phyloP scores from a whole-genome alignment of 805 yeast genomes.

The Yamadazyma laniorum region DNA sequence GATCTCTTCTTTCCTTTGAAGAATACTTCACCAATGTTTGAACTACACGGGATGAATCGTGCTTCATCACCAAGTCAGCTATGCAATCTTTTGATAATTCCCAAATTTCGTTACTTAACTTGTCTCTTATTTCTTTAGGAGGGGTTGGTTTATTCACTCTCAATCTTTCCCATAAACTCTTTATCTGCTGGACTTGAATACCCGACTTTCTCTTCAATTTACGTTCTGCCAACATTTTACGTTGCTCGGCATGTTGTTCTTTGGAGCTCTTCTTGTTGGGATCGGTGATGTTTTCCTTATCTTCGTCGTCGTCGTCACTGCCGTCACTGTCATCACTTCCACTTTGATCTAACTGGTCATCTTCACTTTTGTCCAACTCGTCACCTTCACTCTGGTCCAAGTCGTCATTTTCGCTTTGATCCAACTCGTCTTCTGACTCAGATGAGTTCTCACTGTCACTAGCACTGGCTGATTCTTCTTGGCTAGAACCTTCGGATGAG shows the following conservation, averaged over 20 bases:
- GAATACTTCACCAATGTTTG: constrained; percentile 91
- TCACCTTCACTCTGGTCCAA: constrained; percentile 22
- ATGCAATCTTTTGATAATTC: constrained; percentile 71
- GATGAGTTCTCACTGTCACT: constrained; percentile 23
- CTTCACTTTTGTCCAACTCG: constrained; percentile 24
- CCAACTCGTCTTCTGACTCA: constrained; percentile 2
- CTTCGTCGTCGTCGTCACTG: constrained; percentile 12
- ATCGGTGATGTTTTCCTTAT: constrained; percentile 17
- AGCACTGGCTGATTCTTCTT: constrained; percentile 21
- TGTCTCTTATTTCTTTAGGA: constrained; percentile 72
- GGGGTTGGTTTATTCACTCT: constrained; percentile 82
- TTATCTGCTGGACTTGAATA: constrained; percentile 76
- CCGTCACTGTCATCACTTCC: constrained; percentile 27
- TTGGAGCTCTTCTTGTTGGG: constrained; percentile 49
- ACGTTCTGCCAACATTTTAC: constrained; percentile 73
- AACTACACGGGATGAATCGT: constrained; percentile 93
- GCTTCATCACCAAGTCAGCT: constrained; percentile 85
- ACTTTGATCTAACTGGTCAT: constrained; percentile 19
- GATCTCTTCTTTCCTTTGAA: constrained; percentile 72
- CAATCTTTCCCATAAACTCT: constrained; percentile 85
- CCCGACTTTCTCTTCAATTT: constrained; percentile 89
- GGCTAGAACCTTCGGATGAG: constrained; percentile 1
- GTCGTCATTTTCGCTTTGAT: constrained; percentile 11
- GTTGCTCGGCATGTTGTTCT: constrained; percentile 81
- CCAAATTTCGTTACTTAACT: constrained; percentile 83